phyloP scores from a whole-genome alignment of 2,329 filamentous ascomycete genomes.

The Venturiaceae sp. region DNA sequence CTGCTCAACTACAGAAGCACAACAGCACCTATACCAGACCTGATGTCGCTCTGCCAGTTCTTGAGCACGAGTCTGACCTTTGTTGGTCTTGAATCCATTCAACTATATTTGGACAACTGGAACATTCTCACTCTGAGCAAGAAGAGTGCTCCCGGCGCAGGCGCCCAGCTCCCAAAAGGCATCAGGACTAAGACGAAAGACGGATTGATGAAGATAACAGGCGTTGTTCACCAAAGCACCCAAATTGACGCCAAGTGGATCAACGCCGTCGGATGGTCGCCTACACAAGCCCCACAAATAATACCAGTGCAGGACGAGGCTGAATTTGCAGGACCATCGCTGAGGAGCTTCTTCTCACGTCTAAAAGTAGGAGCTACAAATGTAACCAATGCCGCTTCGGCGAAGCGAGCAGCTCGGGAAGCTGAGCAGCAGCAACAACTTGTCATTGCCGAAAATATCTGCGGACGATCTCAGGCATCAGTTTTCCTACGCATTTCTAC shows the following conservation, averaged over 20 bases:
- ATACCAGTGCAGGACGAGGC: background rate
- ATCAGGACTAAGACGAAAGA: conserved; percentile 77
- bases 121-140: conserved; percentile 71
- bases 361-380: conserved; percentile 10
- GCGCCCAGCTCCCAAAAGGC: conserved; percentile 64
- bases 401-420: conserved; percentile 48
- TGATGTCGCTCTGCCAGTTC: conserved; percentile 84
- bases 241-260: conserved; percentile 90
- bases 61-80: conserved; percentile 92
- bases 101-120: conserved; percentile 85
- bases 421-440: conserved; percentile 52
- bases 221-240: conserved; percentile 75
- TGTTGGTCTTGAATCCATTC: conserved; percentile 77
- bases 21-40: conserved; percentile 74
- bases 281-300: conserved; percentile 17
- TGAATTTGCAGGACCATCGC: background rate
- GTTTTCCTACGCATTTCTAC: conserved; percentile 87
- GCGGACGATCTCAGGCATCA: conserved; percentile 59
- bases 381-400: conserved; percentile 18
- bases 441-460: conserved; percentile 60
- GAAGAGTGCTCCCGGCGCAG: conserved; percentile 69
- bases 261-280: conserved; percentile 76
- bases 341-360: conserved; percentile 29
- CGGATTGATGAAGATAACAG: conserved; percentile 74
- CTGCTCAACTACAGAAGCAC: conserved; percentile 87